Evolutionary conservation across 2,329 filamentous ascomycete genomes (phyloP).

Genomic region (Paracoccidioides lutzii): DNA sequence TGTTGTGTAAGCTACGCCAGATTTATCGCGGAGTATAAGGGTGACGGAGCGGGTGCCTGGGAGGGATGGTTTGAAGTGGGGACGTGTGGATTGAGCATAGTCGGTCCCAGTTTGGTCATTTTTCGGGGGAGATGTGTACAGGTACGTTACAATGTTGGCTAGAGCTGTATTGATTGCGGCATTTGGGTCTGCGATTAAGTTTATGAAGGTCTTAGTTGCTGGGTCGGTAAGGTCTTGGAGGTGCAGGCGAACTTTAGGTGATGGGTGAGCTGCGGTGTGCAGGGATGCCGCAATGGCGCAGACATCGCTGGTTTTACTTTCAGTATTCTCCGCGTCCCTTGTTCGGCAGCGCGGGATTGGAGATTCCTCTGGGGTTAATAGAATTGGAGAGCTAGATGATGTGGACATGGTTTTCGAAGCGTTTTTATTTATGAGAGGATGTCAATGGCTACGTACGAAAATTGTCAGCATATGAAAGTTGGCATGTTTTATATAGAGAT

Average conservation of each 20-base stretch:
- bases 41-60: conserved; percentile 74
- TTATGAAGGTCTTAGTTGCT: conserved; percentile 55
- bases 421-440: neutral
- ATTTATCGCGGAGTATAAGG: conserved; percentile 63
- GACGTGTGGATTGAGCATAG: neutral
- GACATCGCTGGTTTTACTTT: neutral
- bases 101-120: neutral
- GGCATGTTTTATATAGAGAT: too few species aligned
- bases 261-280: conserved; percentile 10
- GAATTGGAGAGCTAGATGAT: neutral
- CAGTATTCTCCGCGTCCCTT: neutral
- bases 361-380: neutral
- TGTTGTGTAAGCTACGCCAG: conserved; percentile 79
- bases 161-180: conserved; percentile 50
- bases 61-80: conserved; percentile 25
- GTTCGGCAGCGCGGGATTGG: neutral
- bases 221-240: conserved; percentile 25
- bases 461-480: too few species aligned
- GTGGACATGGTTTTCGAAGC: neutral
- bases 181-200: conserved; percentile 47
- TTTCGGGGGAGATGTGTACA: conserved; percentile 45
- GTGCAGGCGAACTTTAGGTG: conserved; percentile 26
- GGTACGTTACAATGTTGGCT: conserved; percentile 52
- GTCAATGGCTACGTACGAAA: neutral
- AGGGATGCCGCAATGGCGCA: neutral